Evolutionary conservation across 2,329 filamentous ascomycete genomes (phyloP).

Genomic region (Pseudogymnoascus sp.): DNA sequence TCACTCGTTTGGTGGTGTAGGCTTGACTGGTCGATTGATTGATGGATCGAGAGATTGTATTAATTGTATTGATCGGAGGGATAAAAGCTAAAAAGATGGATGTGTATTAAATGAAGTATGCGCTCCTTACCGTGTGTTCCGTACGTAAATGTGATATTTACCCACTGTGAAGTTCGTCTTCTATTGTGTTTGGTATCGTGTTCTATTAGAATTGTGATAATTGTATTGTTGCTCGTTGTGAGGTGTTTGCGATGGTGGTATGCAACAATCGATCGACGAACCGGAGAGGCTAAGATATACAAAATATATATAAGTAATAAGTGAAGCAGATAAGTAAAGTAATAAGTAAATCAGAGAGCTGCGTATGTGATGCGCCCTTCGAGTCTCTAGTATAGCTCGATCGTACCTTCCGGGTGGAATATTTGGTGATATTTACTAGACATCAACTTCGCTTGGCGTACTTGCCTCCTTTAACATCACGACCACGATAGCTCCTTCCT

Average conservation of each 20-base stretch:
- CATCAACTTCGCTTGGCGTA: background rate
- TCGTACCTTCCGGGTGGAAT: too few species aligned
- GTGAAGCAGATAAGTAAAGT: too few species aligned
- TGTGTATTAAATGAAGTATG: background rate
- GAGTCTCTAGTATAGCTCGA: too few species aligned
- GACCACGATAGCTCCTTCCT: background rate
- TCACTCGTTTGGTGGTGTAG: background rate
- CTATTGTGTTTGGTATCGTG: background rate
- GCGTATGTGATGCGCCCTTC: too few species aligned
- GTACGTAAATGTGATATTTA: background rate
- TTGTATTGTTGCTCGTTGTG: too few species aligned
- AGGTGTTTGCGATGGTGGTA: too few species aligned
- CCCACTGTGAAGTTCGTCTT: background rate
- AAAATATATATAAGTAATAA: too few species aligned
- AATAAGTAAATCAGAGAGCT: too few species aligned
- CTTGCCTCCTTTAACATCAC: background rate
- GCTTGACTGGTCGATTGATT: background rate
- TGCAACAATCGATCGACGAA: too few species aligned
- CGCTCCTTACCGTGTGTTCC: background rate
- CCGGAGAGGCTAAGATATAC: too few species aligned
- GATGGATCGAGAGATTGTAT: background rate
- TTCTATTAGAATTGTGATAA: background rate
- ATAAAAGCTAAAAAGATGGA: background rate
- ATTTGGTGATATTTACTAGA: background rate
- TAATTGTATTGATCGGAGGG: background rate